A percentile compares a stretch with the other conserved stretches of the same genome.
These are phyloP conservation scores for Phlegmacium glaucopus DNA, from an alignment of 768 basidiomycete genomes.

Conservation along the genomic window DNA sequence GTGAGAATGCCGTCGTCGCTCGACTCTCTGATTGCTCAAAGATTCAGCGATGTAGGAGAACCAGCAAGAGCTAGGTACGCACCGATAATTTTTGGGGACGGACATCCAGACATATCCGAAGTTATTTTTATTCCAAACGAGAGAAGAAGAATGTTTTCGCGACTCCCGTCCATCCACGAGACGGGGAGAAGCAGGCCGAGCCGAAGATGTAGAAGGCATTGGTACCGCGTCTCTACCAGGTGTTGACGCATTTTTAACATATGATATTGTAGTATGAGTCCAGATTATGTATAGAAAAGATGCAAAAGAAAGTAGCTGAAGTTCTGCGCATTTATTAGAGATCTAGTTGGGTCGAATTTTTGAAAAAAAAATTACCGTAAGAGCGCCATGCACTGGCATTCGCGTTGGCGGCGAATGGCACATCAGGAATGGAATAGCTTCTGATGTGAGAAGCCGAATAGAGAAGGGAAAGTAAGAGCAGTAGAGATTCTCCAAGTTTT, in stretches of 20 bases:
- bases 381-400: conserved; percentile 43
- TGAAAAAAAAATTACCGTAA: conserved; percentile 38
- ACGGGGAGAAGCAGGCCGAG: conserved; percentile 39
- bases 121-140: conserved; percentile 39
- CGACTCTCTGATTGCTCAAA: conserved; percentile 55
- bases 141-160: conserved; percentile 31
- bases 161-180: conserved; percentile 42
- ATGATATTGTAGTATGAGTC: conserved; percentile 51
- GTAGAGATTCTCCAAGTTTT: conserved; percentile 57
- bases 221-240: conserved; percentile 11
- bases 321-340: conserved; percentile 38
- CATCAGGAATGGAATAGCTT: conserved; percentile 26
- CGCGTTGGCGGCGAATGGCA: conserved; percentile 15
- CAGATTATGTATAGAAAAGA: conserved; percentile 61
- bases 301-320: conserved; percentile 48
- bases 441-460: conserved; percentile 51
- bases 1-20: conserved; percentile 84
- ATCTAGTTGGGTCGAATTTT: conserved; percentile 3
- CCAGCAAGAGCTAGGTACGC: conserved; percentile 10
- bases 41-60: neutral
- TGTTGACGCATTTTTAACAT: conserved; percentile 14
- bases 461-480: conserved; percentile 62
- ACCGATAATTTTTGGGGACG: conserved; percentile 86
- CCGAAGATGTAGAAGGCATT: conserved; percentile 10
- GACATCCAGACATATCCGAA: conserved; percentile 88